A percentile compares a stretch with the other conserved stretches of the same genome.
These are phyloP conservation scores for Vigna trinervia DNA, from an alignment of 306 rosid species.

Conservation along the genomic window DNA sequence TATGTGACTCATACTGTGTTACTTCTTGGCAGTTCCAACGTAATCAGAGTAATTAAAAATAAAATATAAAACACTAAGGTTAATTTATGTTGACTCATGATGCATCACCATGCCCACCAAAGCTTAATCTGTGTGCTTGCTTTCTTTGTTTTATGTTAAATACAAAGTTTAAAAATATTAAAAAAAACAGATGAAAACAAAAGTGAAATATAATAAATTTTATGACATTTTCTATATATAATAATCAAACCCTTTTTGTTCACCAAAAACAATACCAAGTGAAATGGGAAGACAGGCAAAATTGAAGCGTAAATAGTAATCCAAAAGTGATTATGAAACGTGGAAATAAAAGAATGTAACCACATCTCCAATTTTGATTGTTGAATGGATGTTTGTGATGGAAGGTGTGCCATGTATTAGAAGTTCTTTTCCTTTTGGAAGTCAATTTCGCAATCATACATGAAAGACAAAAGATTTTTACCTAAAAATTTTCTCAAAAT, in stretches of 20 bases:
- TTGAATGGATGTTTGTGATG: slow-evolving; percentile 29
- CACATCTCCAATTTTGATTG: neutral
- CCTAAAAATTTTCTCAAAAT: neutral
- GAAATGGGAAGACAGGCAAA: slow-evolving; percentile 6
- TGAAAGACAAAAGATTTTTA: slow-evolving; percentile 6
- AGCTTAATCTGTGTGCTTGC: slow-evolving; percentile 37
- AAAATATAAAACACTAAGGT: neutral
- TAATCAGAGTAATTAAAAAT: slow-evolving; percentile 38
- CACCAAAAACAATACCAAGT: neutral
- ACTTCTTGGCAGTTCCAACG: slow-evolving; percentile 29
- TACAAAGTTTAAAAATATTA: neutral
- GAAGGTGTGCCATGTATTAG: neutral
- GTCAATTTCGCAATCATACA: slow-evolving; percentile 19
- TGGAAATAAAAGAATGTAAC: slow-evolving; percentile 1
- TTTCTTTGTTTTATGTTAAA: slow-evolving; percentile 27
- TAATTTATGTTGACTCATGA: slow-evolving; percentile 45
- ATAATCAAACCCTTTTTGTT: too few species aligned
- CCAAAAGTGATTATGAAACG: slow-evolving; percentile 6
- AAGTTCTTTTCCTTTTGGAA: slow-evolving; percentile 8
- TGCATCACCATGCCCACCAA: slow-evolving; percentile 13
- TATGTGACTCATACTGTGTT: slow-evolving; percentile 19
- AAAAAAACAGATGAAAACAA: neutral
- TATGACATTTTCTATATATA: too few species aligned
- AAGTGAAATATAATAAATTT: too few species aligned
- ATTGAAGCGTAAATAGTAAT: neutral